Evolutionary conservation across 225 moss, liverwort and hornwort genomes (phyloP).

Genomic region (Straminergon stramineum): DNA sequence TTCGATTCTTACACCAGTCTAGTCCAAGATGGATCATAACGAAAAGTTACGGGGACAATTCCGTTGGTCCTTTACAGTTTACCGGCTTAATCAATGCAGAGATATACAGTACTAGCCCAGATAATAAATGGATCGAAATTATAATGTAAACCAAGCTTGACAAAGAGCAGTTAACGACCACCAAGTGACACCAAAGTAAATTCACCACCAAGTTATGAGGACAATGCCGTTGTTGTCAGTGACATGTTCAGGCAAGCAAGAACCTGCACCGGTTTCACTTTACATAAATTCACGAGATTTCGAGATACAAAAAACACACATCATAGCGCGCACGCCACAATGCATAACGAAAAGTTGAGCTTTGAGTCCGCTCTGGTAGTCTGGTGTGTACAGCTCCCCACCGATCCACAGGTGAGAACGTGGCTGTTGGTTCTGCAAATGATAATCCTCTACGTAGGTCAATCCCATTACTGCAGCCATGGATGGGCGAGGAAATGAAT

Average conservation of each 20-base stretch:
- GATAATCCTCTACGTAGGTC: not conserved
- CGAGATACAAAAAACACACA: slow-evolving; percentile 4
- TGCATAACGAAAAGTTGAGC: not conserved
- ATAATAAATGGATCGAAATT: not conserved
- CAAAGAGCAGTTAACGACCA: not conserved
- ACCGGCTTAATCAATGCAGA: not conserved
- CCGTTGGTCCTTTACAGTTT: not conserved
- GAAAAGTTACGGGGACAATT: no score
- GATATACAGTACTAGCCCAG: not conserved
- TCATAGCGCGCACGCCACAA: not conserved
- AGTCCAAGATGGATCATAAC: no score
- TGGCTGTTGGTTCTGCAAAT: slow-evolving; percentile 7
- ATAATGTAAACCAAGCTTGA: not conserved
- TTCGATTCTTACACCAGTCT: no score
- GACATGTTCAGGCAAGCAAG: not conserved
- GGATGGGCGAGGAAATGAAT: slow-evolving; percentile 18
- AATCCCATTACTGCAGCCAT: slow-evolving; percentile 1
- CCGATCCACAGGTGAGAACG: slow-evolving; percentile 15
- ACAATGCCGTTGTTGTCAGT: not conserved
- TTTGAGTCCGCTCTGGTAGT: not conserved
- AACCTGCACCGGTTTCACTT: slow-evolving; percentile 8
- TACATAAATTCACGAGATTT: slow-evolving; percentile 5
- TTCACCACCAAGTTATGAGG: not conserved
- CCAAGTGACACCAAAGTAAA: not conserved
- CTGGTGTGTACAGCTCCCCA: slow-evolving; percentile 10